A percentile compares a stretch with the other conserved stretches of the same genome.
Conservation (phyloP, 2,329 filamentous ascomycete genomes). For the Pseudogymnoascus destructans region DNA sequence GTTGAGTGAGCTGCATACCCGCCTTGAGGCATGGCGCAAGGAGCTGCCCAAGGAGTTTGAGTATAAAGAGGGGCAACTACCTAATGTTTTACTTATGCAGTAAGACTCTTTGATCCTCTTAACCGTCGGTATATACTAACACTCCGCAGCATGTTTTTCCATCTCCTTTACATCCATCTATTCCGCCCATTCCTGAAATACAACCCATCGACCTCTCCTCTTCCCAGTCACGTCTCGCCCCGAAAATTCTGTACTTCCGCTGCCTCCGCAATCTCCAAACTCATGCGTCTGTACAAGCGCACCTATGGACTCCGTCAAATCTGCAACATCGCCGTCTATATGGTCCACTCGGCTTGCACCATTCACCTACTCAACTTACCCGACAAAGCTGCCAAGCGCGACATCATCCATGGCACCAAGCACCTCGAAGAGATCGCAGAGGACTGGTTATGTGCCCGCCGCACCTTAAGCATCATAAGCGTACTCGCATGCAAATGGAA, state of each 20-base stretch:
- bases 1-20: conserved; percentile 78
- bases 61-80: conserved; percentile 75
- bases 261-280: conserved; percentile 77
- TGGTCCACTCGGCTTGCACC: conserved; percentile 84
- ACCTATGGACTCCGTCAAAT: conserved; percentile 85
- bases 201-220: conserved; percentile 62
- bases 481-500: conserved; percentile 82
- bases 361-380: conserved; percentile 89
- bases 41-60: conserved; percentile 77
- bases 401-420: conserved; percentile 81
- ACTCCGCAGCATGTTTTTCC: conserved; percentile 77
- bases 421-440: conserved; percentile 93
- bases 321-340: conserved; percentile 93
- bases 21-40: conserved; percentile 79
- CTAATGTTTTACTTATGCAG: conserved; percentile 60
- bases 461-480: conserved; percentile 74
- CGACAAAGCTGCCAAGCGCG: conserved; percentile 77
- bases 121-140: not conserved
- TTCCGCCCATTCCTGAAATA: conserved; percentile 95
- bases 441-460: conserved; percentile 79
- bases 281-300: conserved; percentile 90
- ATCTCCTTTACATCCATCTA: conserved; percentile 87
- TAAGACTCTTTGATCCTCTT: conserved; percentile 3
- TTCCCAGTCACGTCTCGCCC: conserved; percentile 78
- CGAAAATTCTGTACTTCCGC: conserved; percentile 84